Evolutionary conservation across 768 basidiomycete genomes (phyloP).

Genomic region (Phaeotremella fagi): DNA sequence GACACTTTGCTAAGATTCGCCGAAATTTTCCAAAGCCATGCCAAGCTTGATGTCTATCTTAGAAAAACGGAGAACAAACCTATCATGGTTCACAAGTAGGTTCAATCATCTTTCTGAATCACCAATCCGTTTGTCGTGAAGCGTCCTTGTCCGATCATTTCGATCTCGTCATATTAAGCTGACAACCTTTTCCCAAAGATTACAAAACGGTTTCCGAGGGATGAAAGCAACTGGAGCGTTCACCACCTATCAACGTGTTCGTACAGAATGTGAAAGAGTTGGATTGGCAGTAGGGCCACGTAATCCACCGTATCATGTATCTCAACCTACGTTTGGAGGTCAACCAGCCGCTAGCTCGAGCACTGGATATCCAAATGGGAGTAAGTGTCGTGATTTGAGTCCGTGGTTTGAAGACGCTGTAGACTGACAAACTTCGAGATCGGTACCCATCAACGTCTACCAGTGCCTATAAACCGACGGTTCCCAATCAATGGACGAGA

Average conservation of each 20-base stretch:
- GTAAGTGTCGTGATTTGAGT: no score
- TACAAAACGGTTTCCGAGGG: constrained; percentile 17
- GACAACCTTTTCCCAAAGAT: constrained; percentile 1
- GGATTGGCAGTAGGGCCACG: no score
- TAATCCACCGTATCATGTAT: no score
- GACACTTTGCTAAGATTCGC: constrained; percentile 17
- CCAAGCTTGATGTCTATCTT: constrained; percentile 1
- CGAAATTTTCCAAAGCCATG: constrained; percentile 4
- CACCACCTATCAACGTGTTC: constrained; percentile 6
- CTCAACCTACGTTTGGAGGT: no score
- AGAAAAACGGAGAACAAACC: constrained; percentile 19
- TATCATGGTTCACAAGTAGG: constrained; percentile 19
- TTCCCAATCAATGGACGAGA: no score
- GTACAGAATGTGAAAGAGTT: constrained; percentile 21
- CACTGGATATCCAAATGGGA: not conserved
- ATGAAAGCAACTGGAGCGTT: constrained; percentile 17
- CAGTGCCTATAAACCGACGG: no score
- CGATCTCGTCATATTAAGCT: no score
- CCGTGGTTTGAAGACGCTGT: no score
- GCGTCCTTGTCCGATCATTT: no score
- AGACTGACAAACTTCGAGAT: no score
- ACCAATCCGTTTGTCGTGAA: no score
- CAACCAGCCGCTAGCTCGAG: not conserved
- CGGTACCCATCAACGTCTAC: no score
- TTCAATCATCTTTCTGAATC: not conserved